phyloP scores from a whole-genome alignment of 306 rosid genomes.

The Lupinus albus region DNA sequence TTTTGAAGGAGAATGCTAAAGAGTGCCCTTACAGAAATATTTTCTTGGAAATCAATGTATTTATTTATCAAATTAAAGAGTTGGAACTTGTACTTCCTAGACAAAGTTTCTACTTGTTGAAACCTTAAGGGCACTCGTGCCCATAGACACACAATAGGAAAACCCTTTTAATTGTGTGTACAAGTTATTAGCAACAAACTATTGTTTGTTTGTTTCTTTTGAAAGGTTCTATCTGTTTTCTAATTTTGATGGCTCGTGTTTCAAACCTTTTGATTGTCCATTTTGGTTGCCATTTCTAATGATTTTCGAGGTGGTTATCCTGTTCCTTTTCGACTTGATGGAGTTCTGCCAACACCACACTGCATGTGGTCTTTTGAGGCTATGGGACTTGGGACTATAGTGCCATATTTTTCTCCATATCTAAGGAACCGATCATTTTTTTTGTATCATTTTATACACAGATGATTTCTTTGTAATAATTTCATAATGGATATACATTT shows the following conservation, averaged over 20 bases:
- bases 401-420: constrained; percentile 33
- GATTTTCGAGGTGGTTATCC: constrained; percentile 41
- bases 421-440: constrained; percentile 11
- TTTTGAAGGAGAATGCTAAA: too few relatives aligned
- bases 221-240: background rate
- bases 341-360: constrained; percentile 22
- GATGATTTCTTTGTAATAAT: constrained; percentile 36
- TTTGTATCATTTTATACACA: constrained; percentile 22
- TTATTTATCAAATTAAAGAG: too few relatives aligned
- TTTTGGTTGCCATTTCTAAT: constrained; percentile 41
- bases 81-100: too few relatives aligned
- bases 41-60: too few relatives aligned
- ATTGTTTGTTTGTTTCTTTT: constrained; percentile 23
- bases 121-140: too few relatives aligned
- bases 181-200: constrained; percentile 1
- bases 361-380: constrained; percentile 30
- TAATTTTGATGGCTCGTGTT: constrained; percentile 18
- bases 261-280: constrained; percentile 33
- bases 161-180: background rate
- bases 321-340: constrained; percentile 30
- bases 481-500: constrained; percentile 19
- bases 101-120: too few relatives aligned
- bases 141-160: too few relatives aligned
- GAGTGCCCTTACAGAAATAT: too few relatives aligned
- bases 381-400: constrained; percentile 3